These are phyloP conservation scores for Daldinia bambusicola DNA, from an alignment of 495 filamentous ascomycete genomes.

Conservation along the genomic window DNA sequence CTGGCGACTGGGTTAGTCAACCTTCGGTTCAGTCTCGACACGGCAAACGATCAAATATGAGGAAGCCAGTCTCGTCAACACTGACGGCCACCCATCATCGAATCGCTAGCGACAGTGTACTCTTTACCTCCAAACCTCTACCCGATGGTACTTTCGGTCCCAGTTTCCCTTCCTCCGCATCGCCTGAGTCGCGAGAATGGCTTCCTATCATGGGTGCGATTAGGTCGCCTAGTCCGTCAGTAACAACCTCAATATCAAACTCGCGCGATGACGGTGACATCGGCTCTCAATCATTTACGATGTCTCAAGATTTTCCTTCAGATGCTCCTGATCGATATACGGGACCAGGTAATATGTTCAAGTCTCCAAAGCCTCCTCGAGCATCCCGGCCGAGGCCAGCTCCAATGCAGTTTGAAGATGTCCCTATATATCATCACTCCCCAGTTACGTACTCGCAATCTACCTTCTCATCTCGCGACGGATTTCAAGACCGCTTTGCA, in stretches of 20 bases:
- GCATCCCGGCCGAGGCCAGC: neutral
- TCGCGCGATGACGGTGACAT: neutral
- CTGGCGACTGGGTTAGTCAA: neutral
- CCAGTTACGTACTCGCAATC: neutral
- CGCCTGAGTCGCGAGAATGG: neutral
- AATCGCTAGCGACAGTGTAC: neutral
- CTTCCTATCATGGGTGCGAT: neutral
- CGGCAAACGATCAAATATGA: neutral
- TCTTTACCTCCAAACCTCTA: neutral
- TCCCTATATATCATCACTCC: neutral
- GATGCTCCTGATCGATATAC: neutral
- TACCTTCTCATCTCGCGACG: neutral
- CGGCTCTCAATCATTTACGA: neutral
- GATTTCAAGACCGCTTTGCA: neutral
- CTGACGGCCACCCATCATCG: neutral
- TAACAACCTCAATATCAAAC: neutral
- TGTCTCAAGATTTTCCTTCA: neutral
- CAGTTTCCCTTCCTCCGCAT: neutral
- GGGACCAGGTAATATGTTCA: neutral
- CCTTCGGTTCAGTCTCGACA: neutral
- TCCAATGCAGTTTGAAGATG: constrained; percentile 1
- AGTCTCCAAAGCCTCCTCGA: neutral
- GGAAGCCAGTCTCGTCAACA: neutral
- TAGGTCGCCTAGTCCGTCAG: neutral
- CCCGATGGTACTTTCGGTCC: neutral